A percentile compares a stretch with the other conserved stretches of the same genome.
These are phyloP conservation scores for Saturnispora sanitii DNA, from an alignment of 805 yeast genomes.

Conservation along the genomic window DNA sequence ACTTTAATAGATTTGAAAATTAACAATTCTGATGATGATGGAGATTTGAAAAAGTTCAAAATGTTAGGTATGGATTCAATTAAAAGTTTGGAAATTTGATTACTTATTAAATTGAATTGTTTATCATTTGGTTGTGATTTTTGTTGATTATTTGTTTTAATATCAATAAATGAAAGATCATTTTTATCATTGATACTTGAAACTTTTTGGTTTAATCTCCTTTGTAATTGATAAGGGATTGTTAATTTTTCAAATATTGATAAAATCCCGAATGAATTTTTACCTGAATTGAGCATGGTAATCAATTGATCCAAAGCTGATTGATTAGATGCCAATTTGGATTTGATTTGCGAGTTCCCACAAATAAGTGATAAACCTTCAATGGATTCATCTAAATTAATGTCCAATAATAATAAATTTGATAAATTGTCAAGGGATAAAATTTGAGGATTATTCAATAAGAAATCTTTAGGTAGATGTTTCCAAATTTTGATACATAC, in stretches of 20 bases:
- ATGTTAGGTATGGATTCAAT: not conserved
- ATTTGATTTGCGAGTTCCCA: constrained; percentile 27
- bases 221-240: constrained; percentile 22
- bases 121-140: constrained; percentile 11
- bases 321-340: constrained; percentile 29
- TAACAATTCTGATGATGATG: not conserved
- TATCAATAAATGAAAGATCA: constrained; percentile 19
- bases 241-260: constrained; percentile 33
- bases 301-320: constrained; percentile 21
- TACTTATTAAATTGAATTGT: constrained; percentile 17
- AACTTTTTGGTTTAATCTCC: constrained; percentile 26
- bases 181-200: constrained; percentile 32
- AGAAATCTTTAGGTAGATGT: constrained; percentile 28
- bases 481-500: constrained; percentile 45
- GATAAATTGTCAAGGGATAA: constrained; percentile 28
- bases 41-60: not conserved
- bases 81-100: constrained; percentile 14
- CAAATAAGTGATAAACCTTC: constrained; percentile 30
- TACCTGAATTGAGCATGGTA: constrained; percentile 4
- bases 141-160: constrained; percentile 17
- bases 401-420: constrained; percentile 24
- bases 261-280: constrained; percentile 30
- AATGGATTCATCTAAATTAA: constrained; percentile 13
- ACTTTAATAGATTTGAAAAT: constrained; percentile 3
- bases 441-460: constrained; percentile 22